Percentiles rank a stretch among this genome's conserved stretches.
Conservation (phyloP, 345 rosid genomes). For the Acer saccharum region DNA sequence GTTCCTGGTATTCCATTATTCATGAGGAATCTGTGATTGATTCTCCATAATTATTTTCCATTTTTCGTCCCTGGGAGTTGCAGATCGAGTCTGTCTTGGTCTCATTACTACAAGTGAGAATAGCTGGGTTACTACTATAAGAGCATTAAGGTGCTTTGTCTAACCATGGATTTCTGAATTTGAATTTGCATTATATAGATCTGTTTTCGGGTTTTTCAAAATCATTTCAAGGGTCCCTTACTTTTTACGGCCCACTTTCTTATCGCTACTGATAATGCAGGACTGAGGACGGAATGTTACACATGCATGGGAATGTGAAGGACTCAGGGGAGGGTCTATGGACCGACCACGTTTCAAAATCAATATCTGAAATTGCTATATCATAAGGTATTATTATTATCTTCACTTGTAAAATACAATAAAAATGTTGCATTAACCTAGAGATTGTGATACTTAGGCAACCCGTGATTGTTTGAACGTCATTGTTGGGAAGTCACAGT, state of each 20-base stretch:
- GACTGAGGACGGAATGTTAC: constrained; percentile 74
- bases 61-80: constrained; percentile 62
- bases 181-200: constrained; percentile 1
- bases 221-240: constrained; percentile 1
- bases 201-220: not conserved
- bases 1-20: not conserved
- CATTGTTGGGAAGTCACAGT: constrained; percentile 67
- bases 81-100: constrained; percentile 89
- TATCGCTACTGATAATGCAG: constrained; percentile 41
- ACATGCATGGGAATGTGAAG: constrained; percentile 87
- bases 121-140: constrained; percentile 85
- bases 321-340: constrained; percentile 68
- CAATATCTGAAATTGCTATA: constrained; percentile 58
- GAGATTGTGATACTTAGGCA: not conserved
- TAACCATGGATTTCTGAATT: not conserved
- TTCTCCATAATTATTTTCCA: constrained; percentile 17
- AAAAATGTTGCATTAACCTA: not conserved
- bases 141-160: constrained; percentile 69
- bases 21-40: not conserved
- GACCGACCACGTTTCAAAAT: constrained; percentile 53
- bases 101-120: constrained; percentile 88
- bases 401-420: not conserved
- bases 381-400: constrained; percentile 60
- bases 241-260: not conserved
- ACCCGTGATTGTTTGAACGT: constrained; percentile 45